These are phyloP conservation scores for Apiospora pterosperma DNA, from an alignment of 2,329 filamentous ascomycete species.

Conservation along the genomic window DNA sequence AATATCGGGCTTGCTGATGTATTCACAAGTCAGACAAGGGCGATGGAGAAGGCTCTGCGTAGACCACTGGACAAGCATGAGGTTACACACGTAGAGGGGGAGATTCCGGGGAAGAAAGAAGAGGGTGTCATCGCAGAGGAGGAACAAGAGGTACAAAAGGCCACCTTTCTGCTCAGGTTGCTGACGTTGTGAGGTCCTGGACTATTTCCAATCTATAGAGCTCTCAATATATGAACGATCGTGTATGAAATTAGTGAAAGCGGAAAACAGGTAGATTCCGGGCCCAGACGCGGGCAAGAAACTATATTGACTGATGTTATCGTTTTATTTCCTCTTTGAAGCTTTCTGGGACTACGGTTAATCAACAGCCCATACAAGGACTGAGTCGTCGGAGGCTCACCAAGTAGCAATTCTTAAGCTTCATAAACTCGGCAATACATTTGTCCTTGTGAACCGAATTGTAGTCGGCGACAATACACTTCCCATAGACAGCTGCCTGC, in stretches of 20 bases:
- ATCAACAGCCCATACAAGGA: neutral
- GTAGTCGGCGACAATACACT: constrained; percentile 88
- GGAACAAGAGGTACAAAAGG: constrained; percentile 81
- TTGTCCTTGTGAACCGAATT: constrained; percentile 88
- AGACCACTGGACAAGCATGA: constrained; percentile 71
- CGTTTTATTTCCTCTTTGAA: constrained; percentile 38
- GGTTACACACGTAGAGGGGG: constrained; percentile 55
- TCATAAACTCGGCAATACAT: constrained; percentile 81
- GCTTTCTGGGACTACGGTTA: constrained; percentile 38
- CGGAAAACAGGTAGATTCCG: neutral
- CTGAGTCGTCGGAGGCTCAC: constrained; percentile 46
- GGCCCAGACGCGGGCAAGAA: neutral
- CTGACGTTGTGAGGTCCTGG: constrained; percentile 58
- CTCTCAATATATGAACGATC: neutral
- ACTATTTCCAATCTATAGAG: constrained; percentile 9
- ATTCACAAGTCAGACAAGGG: constrained; percentile 63
- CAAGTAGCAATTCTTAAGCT: constrained; percentile 81
- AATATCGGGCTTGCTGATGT: constrained; percentile 66
- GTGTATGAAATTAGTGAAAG: neutral
- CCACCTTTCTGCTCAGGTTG: constrained; percentile 73
- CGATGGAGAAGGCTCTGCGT: constrained; percentile 75
- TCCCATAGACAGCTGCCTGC: constrained; percentile 82
- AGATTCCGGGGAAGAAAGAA: constrained; percentile 46
- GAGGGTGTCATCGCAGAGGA: constrained; percentile 72
- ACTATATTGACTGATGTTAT: neutral